Conservation (phyloP, 1,284 basidiomycete genomes). For the Naganishia liquefaciens region DNA sequence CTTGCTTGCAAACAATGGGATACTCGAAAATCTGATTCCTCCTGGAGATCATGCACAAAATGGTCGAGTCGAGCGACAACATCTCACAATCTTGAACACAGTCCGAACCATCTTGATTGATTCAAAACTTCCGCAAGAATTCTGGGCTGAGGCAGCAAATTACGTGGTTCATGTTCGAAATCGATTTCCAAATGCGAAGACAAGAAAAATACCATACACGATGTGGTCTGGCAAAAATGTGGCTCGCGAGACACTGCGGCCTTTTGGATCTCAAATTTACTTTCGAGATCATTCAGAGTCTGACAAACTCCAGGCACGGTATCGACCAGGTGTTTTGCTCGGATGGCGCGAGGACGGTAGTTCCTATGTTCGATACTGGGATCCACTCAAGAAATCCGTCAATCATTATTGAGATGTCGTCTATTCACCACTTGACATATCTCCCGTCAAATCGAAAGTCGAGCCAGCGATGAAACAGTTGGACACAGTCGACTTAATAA, state of each 20-base stretch:
- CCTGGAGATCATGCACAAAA: constrained; percentile 39
- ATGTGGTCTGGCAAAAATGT: background rate
- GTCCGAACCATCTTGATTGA: constrained; percentile 33
- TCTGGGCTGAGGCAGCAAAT: constrained; percentile 35
- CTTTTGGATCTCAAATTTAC: constrained; percentile 34
- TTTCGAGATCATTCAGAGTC: constrained; percentile 32
- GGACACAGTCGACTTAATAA: no score
- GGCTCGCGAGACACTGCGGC: constrained; percentile 22
- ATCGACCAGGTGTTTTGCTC: constrained; percentile 28
- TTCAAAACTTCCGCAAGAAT: constrained; percentile 13
- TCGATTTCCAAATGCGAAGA: constrained; percentile 7
- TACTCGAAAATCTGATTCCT: constrained; percentile 32
- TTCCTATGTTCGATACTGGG: background rate
- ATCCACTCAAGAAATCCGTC: background rate
- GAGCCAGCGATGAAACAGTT: no score
- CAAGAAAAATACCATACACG: constrained; percentile 7
- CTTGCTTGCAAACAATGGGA: constrained; percentile 30
- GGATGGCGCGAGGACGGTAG: constrained; percentile 23
- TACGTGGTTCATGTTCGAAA: constrained; percentile 34
- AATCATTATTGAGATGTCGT: no score
- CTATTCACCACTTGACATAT: no score
- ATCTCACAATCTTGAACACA: constrained; percentile 9
- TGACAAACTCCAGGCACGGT: constrained; percentile 31
- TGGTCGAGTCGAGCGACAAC: constrained; percentile 28
- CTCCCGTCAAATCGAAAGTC: background rate